Evolutionary conservation across 176 grass and related monocot genomes (phyloP).

Genomic region (Zoysia japonica): DNA sequence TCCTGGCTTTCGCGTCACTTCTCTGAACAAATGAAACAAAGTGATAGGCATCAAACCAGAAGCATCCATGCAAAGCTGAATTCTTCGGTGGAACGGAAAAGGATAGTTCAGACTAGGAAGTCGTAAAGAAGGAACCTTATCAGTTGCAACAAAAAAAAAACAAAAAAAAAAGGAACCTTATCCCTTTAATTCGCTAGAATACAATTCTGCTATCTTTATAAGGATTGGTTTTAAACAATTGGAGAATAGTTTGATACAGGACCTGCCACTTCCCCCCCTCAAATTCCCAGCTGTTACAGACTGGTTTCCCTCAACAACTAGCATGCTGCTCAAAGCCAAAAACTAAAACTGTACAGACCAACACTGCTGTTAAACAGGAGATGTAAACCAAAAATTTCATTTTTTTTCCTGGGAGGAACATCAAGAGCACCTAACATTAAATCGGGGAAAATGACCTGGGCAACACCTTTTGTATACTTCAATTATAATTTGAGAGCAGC

Average conservation of each 20-base stretch:
- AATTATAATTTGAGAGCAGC: neutral
- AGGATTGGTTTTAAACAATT: constrained; percentile 11
- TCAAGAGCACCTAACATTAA: neutral
- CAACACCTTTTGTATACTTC: neutral
- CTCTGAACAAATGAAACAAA: constrained; percentile 38
- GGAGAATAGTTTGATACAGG: constrained; percentile 10
- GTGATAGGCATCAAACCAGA: constrained; percentile 15
- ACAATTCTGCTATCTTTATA: constrained; percentile 34
- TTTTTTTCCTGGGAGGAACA: neutral
- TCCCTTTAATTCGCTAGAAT: constrained; percentile 20
- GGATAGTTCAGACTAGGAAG: constrained; percentile 32
- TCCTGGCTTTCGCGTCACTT: constrained; percentile 44
- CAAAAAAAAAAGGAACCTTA: constrained; percentile 5
- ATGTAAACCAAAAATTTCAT: neutral
- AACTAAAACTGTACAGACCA: neutral
- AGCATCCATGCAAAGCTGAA: neutral
- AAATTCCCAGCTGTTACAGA: neutral
- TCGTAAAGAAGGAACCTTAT: constrained; percentile 19
- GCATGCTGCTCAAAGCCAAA: neutral
- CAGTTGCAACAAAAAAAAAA: neutral
- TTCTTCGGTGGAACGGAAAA: constrained; percentile 14
- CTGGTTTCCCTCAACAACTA: constrained; percentile 14
- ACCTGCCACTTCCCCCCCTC: neutral
- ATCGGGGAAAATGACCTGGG: neutral
- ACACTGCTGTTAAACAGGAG: neutral